Conservation (phyloP, 495 filamentous ascomycete genomes). For the Penicillium crystallinum region DNA sequence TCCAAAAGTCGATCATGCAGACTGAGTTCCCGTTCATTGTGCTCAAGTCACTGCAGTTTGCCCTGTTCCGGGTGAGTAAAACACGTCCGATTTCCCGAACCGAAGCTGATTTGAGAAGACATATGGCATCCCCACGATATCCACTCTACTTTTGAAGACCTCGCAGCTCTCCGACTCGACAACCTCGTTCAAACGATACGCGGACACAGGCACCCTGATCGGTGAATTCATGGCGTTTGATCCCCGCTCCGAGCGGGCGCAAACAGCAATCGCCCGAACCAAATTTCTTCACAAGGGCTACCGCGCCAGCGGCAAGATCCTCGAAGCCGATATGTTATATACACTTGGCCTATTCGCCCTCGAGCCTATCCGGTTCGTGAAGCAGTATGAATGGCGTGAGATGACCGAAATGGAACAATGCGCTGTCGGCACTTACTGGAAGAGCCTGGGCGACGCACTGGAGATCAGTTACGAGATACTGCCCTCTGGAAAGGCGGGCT, state of each 20-base stretch:
- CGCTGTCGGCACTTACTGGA: constrained; percentile 60
- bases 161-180: constrained; percentile 48
- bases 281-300: constrained; percentile 61
- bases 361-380: constrained; percentile 52
- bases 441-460: constrained; percentile 56
- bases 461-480: constrained; percentile 46
- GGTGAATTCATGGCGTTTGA: constrained; percentile 46
- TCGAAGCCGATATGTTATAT: constrained; percentile 60
- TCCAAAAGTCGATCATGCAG: constrained; percentile 43
- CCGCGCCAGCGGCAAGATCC: constrained; percentile 52
- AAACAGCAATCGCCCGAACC: constrained; percentile 55
- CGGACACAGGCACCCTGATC: constrained; percentile 57
- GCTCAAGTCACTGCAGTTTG: constrained; percentile 54
- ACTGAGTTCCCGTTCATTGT: constrained; percentile 53
- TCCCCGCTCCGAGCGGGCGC: constrained; percentile 46
- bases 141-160: constrained; percentile 51
- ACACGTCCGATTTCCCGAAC: neutral
- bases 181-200: constrained; percentile 55
- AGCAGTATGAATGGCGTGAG: constrained; percentile 56
- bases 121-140: constrained; percentile 63
- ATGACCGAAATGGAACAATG: constrained; percentile 59
- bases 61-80: constrained; percentile 50
- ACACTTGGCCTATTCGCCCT: constrained; percentile 56
- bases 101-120: constrained; percentile 36
- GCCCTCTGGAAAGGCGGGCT: constrained; percentile 34